These are phyloP conservation scores for Elaeagnus macrophylla DNA, from an alignment of 306 rosid species.

Conservation along the genomic window DNA sequence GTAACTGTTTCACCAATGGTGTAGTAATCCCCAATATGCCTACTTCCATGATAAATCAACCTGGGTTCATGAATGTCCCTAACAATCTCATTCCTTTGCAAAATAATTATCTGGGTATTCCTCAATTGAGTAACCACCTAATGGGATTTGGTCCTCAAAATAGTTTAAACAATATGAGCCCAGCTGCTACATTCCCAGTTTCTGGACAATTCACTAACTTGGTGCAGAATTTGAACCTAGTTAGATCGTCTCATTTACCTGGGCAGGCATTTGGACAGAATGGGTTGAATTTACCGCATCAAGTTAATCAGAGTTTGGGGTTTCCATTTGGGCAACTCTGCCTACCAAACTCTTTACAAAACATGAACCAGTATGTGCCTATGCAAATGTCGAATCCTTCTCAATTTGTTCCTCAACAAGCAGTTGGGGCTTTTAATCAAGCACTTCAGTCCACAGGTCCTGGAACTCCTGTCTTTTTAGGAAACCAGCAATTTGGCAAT, in stretches of 20 bases:
- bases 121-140: slow-evolving; percentile 31
- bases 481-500: slow-evolving; percentile 34
- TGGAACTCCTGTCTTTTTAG: slow-evolving; percentile 34
- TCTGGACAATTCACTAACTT: slow-evolving; percentile 37
- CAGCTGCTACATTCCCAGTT: slow-evolving; percentile 27
- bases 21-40: slow-evolving; percentile 16
- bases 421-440: slow-evolving; percentile 47
- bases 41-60: slow-evolving; percentile 25
- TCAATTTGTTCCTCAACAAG: slow-evolving; percentile 36
- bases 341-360: slow-evolving; percentile 42
- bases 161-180: slow-evolving; percentile 27
- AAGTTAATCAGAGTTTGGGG: slow-evolving; percentile 43
- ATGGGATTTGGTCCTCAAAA: slow-evolving; percentile 40
- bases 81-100: slow-evolving; percentile 32
- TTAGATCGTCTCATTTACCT: slow-evolving; percentile 36
- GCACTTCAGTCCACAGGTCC: slow-evolving; percentile 31
- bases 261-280: slow-evolving; percentile 42
- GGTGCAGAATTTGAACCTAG: slow-evolving; percentile 37
- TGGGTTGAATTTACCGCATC: slow-evolving; percentile 35
- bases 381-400: slow-evolving; percentile 45
- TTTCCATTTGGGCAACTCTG: slow-evolving; percentile 61
- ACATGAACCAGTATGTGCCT: slow-evolving; percentile 53
- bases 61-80: slow-evolving; percentile 30
- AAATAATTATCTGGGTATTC: slow-evolving; percentile 33
- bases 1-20: slow-evolving; percentile 20